Evolutionary conservation across 345 rosid species (phyloP).

Genomic region (Erucastrum elatum): DNA sequence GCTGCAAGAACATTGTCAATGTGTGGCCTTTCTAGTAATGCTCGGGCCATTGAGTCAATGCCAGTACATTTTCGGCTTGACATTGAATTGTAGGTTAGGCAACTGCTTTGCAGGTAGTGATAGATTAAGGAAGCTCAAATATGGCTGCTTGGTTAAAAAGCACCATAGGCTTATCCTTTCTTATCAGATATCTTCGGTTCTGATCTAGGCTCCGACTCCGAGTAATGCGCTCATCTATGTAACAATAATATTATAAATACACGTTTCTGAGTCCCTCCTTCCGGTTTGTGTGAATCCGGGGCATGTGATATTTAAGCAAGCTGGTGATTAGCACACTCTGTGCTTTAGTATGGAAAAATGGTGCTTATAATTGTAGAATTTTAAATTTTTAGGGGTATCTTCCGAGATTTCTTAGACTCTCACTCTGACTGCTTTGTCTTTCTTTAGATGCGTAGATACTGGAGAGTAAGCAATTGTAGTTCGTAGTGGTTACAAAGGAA

Average conservation of each 20-base stretch:
- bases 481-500: neutral
- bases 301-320: constrained; percentile 10
- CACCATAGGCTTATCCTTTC: constrained; percentile 5
- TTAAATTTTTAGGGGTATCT: neutral
- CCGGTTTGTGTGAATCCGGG: neutral
- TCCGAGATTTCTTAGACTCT: neutral
- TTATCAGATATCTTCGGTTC: neutral
- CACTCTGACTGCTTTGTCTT: constrained; percentile 3
- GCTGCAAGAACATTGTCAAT: constrained; percentile 19
- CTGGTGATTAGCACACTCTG: neutral
- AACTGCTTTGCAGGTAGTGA: constrained; percentile 7
- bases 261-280: neutral
- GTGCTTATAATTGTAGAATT: neutral
- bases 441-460: neutral
- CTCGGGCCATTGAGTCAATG: neutral
- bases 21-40: neutral
- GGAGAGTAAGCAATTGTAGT: neutral
- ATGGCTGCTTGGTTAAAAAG: neutral
- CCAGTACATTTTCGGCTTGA: neutral
- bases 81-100: constrained; percentile 3
- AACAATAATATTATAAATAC: neutral
- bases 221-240: neutral
- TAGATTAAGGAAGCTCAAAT: neutral
- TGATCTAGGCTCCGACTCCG: neutral
- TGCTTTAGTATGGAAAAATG: neutral